These are phyloP conservation scores for Candida alai DNA, from an alignment of 805 yeast genomes.

Conservation along the genomic window DNA sequence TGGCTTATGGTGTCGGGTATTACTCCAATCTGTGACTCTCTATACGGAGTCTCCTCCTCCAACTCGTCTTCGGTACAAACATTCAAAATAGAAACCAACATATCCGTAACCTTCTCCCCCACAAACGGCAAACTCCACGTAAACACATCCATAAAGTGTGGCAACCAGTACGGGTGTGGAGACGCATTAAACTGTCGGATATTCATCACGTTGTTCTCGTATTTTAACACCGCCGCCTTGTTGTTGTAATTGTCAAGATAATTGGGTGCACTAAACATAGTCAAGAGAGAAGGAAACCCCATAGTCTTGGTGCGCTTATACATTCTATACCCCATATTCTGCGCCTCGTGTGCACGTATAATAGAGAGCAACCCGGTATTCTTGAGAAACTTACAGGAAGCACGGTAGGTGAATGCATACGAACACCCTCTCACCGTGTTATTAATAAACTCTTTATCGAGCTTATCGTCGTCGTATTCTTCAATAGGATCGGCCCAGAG, in stretches of 20 bases:
- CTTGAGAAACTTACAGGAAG: slow-evolving; percentile 75
- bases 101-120: slow-evolving; percentile 93
- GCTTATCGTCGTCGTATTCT: slow-evolving; percentile 54
- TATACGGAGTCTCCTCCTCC: slow-evolving; percentile 64
- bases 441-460: slow-evolving; percentile 50
- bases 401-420: slow-evolving; percentile 79
- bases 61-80: slow-evolving; percentile 95
- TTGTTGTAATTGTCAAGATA: slow-evolving; percentile 89
- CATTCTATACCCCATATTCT: slow-evolving; percentile 95
- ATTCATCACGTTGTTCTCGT: slow-evolving; percentile 89
- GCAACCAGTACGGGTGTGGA: slow-evolving; percentile 96
- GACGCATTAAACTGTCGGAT: slow-evolving; percentile 89
- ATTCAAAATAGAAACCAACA: slow-evolving; percentile 83
- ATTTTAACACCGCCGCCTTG: slow-evolving; percentile 91
- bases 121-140: slow-evolving; percentile 98
- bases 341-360: slow-evolving; percentile 96
- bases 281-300: slow-evolving; percentile 86
- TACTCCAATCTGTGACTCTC: slow-evolving; percentile 22
- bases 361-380: slow-evolving; percentile 76
- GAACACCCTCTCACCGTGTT: slow-evolving; percentile 90
- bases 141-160: slow-evolving; percentile 95
- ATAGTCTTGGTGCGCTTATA: slow-evolving; percentile 78
- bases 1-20: slow-evolving; percentile 3
- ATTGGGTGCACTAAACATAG: slow-evolving; percentile 94
- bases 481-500: slow-evolving; percentile 97